These are phyloP conservation scores for Coemansia sp. DNA, from an alignment of 192 early-diverging fungal species.

Conservation along the genomic window DNA sequence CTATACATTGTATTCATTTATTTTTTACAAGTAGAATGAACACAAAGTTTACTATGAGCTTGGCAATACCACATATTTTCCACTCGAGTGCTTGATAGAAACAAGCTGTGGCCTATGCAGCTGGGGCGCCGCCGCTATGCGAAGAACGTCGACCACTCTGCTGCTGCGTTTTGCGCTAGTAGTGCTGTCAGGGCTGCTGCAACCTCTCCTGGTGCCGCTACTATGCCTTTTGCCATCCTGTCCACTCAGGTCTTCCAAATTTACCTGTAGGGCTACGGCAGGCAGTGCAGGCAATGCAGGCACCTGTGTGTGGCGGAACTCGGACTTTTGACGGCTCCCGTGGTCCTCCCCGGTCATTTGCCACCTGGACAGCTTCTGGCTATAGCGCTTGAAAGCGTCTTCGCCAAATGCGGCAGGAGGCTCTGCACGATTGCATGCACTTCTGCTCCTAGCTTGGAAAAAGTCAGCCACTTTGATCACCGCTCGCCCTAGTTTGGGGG, in stretches of 20 bases:
- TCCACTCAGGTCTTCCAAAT: neutral
- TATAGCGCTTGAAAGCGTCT: neutral
- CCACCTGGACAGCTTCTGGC: slow-evolving; percentile 6
- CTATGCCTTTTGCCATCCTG: neutral
- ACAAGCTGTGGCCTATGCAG: slow-evolving; percentile 36
- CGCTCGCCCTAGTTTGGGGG: slow-evolving; percentile 17
- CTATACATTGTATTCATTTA: neutral
- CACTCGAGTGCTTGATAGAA: slow-evolving; percentile 10
- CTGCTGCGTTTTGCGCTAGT: slow-evolving; percentile 7
- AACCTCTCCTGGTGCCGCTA: neutral
- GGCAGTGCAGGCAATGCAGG: neutral
- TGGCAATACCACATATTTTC: slow-evolving; percentile 2
- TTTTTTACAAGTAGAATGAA: neutral
- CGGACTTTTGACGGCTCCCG: neutral
- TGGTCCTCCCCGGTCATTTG: neutral
- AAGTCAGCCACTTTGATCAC: slow-evolving; percentile 20
- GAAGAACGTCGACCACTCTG: slow-evolving; percentile 6
- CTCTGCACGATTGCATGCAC: slow-evolving; percentile 10
- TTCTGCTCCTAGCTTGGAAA: slow-evolving; percentile 11
- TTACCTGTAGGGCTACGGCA: neutral
- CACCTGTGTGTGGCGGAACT: neutral
- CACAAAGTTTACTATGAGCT: neutral
- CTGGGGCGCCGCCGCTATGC: neutral
- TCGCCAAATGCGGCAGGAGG: slow-evolving; percentile 8
- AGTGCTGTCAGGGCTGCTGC: neutral